phyloP scores from a whole-genome alignment of 1,284 basidiomycete species.

The Boletus mariae region DNA sequence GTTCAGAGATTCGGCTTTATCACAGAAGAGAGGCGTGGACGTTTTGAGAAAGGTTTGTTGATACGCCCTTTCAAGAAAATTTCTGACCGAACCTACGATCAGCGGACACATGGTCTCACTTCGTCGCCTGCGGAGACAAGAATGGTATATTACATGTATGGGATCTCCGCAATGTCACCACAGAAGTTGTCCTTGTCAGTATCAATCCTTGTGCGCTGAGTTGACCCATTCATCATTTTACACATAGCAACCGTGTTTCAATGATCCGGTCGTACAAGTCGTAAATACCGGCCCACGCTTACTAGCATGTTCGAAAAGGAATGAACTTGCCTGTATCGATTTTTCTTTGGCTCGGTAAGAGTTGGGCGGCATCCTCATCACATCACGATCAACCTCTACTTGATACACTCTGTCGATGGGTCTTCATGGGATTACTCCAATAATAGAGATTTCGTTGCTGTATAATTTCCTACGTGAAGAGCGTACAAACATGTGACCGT shows the following conservation, averaged over 20 bases:
- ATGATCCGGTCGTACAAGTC: slow-evolving; percentile 39
- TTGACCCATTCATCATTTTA: neutral
- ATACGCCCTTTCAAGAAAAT: neutral
- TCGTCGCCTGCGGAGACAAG: slow-evolving; percentile 44
- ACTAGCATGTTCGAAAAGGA: slow-evolving; percentile 38
- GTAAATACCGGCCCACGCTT: slow-evolving; percentile 32
- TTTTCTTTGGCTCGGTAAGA: neutral
- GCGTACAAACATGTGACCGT: slow-evolving; percentile 1
- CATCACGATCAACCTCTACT: neutral
- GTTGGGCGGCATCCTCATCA: neutral
- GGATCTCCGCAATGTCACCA: slow-evolving; percentile 44
- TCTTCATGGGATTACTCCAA: neutral
- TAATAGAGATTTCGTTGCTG: neutral
- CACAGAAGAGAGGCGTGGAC: slow-evolving; percentile 37
- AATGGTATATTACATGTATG: slow-evolving; percentile 44
- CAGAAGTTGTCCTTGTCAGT: slow-evolving; percentile 31
- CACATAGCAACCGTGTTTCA: slow-evolving; percentile 34
- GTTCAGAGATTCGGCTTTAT: slow-evolving; percentile 45
- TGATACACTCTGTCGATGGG: neutral
- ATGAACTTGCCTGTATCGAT: slow-evolving; percentile 22
- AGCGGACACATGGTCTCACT: slow-evolving; percentile 33
- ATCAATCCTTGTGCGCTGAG: neutral
- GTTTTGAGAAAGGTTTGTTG: slow-evolving; percentile 42
- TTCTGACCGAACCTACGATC: neutral
- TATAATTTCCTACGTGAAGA: neutral